phyloP scores from a whole-genome alignment of 345 rosid species.

The Isatis tinctoria region DNA sequence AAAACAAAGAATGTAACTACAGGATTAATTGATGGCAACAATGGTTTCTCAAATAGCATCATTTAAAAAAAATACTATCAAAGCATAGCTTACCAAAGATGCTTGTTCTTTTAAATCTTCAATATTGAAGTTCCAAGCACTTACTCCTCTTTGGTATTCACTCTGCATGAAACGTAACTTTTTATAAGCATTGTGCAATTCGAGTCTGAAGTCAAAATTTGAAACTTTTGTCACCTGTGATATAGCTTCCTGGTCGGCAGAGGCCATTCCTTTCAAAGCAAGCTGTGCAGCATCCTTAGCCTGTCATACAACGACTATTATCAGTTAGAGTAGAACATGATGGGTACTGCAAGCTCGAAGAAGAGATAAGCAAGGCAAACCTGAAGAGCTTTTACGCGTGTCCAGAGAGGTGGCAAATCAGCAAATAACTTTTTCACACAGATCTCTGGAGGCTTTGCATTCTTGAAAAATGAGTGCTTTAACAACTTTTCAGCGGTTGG shows the following conservation, averaged over 20 bases:
- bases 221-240: constrained; percentile 62
- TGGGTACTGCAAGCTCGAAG: constrained; percentile 4
- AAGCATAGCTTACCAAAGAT: constrained; percentile 57
- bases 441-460: constrained; percentile 92
- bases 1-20: not conserved
- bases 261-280: constrained; percentile 90
- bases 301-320: constrained; percentile 40
- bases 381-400: constrained; percentile 94
- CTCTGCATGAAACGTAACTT: constrained; percentile 43
- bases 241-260: constrained; percentile 90
- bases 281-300: constrained; percentile 96
- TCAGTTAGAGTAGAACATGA: constrained; percentile 10
- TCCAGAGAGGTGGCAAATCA: constrained; percentile 86
- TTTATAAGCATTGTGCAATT: constrained; percentile 6
- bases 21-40: not conserved
- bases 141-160: constrained; percentile 97
- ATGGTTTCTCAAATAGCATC: not conserved
- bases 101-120: constrained; percentile 96
- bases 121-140: constrained; percentile 97
- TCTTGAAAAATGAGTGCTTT: constrained; percentile 88
- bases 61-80: not conserved
- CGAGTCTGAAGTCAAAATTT: not conserved
- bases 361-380: constrained; percentile 35
- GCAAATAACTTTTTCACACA: constrained; percentile 74
- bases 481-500: constrained; percentile 78